Evolutionary conservation across 2,329 filamentous ascomycete species (phyloP), one percentile per base, ranked within the genome.

Genomic region (Aspergillus pseudotamarii): DNA sequence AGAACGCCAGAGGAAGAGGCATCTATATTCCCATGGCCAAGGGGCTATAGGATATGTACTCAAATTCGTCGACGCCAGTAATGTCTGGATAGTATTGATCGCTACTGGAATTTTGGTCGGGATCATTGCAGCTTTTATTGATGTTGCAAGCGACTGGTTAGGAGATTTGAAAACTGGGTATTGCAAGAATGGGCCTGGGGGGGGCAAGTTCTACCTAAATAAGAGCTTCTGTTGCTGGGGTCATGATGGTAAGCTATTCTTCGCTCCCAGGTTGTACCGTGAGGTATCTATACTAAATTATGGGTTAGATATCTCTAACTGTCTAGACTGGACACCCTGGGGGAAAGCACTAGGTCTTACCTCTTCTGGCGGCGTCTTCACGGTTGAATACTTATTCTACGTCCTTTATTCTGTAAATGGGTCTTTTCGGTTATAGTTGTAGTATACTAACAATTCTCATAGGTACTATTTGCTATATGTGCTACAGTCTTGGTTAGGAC

Each of bases 221-320:
- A 93, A 90, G 76, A 86, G 86, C 50, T 98, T 97, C 76, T 99
- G 95, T 80, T 99, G 95, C 76, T 91, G 91, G 84, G 95, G 94
- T 9, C 93, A 96, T 75, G 91, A 96, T 69, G 84, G 83, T 83
- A 70, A 65, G 76, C 69, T 30, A 23, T 21, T 16, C 16, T 23
- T 59, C 16, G 21, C 36, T 43, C 21, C 30, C 26, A 34, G 21
- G 14, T 26, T 41, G 12, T 14, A 59, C 38, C 6, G 14, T 26
- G 48, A 12, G 16, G 19, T 34, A 32, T 30, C n/a, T 32, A 36
- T 61, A 41, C 69, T 72, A 57, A 72, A 61, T 10, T 64, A 23
- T 58, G 23, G 11, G 57, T 48, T 65, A 80, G 91, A 92, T 69
- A 87, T 89, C 54, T 89, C 89, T 30, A 88, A 95, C 72, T 99